Base-by-base conservation (phyloP, 257 asterid species). In the Penstemon barbatus region DNA sequence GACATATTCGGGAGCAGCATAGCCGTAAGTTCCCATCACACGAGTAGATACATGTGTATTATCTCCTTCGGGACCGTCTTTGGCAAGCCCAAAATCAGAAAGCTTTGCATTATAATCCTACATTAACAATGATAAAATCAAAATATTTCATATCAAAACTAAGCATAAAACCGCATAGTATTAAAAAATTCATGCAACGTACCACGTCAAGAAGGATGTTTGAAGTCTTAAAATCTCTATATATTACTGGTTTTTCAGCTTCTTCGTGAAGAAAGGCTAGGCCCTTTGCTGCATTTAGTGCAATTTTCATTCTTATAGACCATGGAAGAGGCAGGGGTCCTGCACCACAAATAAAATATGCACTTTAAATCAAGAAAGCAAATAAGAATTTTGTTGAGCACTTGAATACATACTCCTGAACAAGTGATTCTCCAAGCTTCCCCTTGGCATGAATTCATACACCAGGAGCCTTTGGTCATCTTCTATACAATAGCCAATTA, bases 361-460 rank as follows among this genome's bases (percentile, higher is more conserved):
- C 33, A 25, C 33, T 25, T 25, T 25, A 25, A 25, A 25, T 25
- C 33, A 25, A 25, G 33, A 25, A 25, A 25, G 33, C 33, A 25
- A 25, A 25, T 15, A 51, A 8, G 68, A 68, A 65, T 46, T 66
- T 56, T 46, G 12, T 63, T 33, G 37, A 48, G 73, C 42, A 44
- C 57, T 18, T 3, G 57, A 9, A 58, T 5, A 72, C 90, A 36
- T 86, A 92, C 97, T 87, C 83, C 85, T 87, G 77, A 92, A 92
- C 79, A 92, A 79, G 81, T 92, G 98, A 75, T 92, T 89, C 81
- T 92, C 98, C 88, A 92, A 81, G 84, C 97, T 92, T 69, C 98
- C 98, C 51, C 90, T 80, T 10, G 97, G 92, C 96, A 89, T 87
- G 73, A 82, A 91, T 78, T 91, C 97, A 59, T 91, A 91, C 69